Percentiles rank a stretch among this genome's conserved stretches.
phyloP scores from a whole-genome alignment of 164 flowering plant species.

The grape (Vitis vinifera) region DNA sequence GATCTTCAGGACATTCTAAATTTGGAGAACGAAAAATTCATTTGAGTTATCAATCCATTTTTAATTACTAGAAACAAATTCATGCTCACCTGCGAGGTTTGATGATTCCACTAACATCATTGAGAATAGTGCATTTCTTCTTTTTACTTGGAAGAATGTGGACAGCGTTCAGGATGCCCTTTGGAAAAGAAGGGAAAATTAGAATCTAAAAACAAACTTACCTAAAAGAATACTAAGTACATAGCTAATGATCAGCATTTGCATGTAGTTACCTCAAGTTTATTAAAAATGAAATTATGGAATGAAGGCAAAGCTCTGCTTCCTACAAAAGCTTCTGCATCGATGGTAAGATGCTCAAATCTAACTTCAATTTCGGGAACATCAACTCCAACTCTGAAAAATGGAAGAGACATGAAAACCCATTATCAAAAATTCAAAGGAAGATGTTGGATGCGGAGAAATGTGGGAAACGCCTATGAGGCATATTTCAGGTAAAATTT shows the following conservation, averaged over 20 bases:
- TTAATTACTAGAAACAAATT: no score
- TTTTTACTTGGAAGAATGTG: constrained; percentile 43
- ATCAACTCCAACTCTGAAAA: constrained; percentile 42
- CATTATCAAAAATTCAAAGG: neutral
- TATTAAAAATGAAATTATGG: constrained; percentile 31
- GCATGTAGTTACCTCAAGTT: constrained; percentile 34
- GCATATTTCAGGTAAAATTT: no score
- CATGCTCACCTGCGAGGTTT: constrained; percentile 47
- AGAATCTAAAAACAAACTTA: neutral
- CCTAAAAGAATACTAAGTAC: neutral
- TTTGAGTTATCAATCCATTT: no score
- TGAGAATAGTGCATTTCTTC: constrained; percentile 36
- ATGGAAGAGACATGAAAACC: neutral
- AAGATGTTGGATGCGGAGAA: no score
- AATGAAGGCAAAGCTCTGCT: constrained; percentile 52
- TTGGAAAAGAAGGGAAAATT: neutral
- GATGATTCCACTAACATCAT: constrained; percentile 51
- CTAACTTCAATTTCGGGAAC: constrained; percentile 49
- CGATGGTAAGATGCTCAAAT: constrained; percentile 43
- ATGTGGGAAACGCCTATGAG: no score
- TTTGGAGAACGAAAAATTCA: no score
- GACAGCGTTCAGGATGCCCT: constrained; percentile 32
- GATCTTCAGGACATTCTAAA: no score
- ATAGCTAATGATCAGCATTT: neutral
- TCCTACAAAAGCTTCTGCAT: constrained; percentile 41